These are phyloP conservation scores for Neonectria hederae DNA, from an alignment of 2,329 filamentous ascomycete species.

Conservation along the genomic window DNA sequence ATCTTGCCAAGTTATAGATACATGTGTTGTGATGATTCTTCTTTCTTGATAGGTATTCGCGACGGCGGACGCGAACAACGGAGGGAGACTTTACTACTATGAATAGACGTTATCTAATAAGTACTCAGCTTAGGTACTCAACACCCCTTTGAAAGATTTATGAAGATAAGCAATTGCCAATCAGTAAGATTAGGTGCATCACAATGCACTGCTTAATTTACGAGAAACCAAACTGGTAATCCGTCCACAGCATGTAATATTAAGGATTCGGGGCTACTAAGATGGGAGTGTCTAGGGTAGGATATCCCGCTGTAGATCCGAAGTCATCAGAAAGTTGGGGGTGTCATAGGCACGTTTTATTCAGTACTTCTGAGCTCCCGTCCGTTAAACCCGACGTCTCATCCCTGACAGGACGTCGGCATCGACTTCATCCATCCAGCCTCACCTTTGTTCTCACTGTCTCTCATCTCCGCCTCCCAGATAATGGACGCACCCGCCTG, in stretches of 20 bases:
- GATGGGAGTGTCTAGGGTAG: conserved; percentile 1
- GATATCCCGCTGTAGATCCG: background rate
- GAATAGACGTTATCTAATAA: no score
- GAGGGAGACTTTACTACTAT: background rate
- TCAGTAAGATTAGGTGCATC: background rate
- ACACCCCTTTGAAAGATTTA: no score
- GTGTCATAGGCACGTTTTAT: background rate
- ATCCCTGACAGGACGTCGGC: background rate
- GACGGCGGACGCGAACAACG: no score
- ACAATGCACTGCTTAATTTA: background rate
- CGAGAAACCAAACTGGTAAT: background rate
- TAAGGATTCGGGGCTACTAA: background rate
- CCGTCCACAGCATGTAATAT: background rate
- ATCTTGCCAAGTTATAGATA: conserved; percentile 43
- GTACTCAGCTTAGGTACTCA: no score
- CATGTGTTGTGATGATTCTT: background rate
- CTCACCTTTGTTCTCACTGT: background rate
- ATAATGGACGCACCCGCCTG: conserved; percentile 17
- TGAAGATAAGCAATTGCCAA: background rate
- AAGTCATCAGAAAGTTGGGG: background rate
- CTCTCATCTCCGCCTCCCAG: background rate
- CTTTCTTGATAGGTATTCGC: background rate
- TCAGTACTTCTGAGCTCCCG: no score
- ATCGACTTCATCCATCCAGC: background rate
- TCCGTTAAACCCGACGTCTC: background rate